Evolutionary conservation across 495 filamentous ascomycete species (phyloP), one percentile per base, ranked within the genome.

Genomic region (Neurospora sp.): DNA sequence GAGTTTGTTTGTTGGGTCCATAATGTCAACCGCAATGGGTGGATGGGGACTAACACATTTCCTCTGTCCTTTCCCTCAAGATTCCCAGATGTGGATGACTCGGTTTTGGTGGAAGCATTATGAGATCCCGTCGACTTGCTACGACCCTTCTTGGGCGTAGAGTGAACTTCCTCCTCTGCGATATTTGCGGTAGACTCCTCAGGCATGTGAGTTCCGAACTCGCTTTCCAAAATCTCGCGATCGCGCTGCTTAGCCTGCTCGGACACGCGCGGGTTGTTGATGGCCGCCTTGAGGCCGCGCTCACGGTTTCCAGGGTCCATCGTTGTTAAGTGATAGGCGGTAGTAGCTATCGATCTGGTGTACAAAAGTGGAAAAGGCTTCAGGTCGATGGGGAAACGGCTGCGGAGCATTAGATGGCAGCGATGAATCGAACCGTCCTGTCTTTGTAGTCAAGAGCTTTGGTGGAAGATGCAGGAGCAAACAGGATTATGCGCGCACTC

Each of bases 261-360:
- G 1, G 75, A 76, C 2, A 76, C 75, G 35, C 78, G 74, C 40
- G 79, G 79, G 69, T 80, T 80, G 72, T 74, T 70, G 68, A 79
- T 37, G 72, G 79, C 79, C 9, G 79, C 78, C 42, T 73, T 75
- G 38, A 79, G 76, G 71, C 79, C 79, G 4, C 79, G 74, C 31
- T 81, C 78, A 22, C 78, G 78, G 35, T 79, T 76, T n/a, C 65
- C 72, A 40, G 72, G 40, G 20, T 81, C 78, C 12, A 74, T 45
- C 76, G 77, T 79, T 12, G 6, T 75, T 68, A 3, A 35, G 14
- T 35, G 27, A 35, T 27, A 39, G 27, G 53, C 6, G 12, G 53
- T 65, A 37, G 53, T 65, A 35, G 53, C 53, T 65, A 65, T 65
- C 14, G 53, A 35, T 65, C 53, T 65, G 53, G 14, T 27, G 53